Percentiles rank a stretch among this genome's conserved stretches.
Evolutionary conservation across 2,329 filamentous ascomycete species (phyloP).

Genomic region (Fusarium sp.): DNA sequence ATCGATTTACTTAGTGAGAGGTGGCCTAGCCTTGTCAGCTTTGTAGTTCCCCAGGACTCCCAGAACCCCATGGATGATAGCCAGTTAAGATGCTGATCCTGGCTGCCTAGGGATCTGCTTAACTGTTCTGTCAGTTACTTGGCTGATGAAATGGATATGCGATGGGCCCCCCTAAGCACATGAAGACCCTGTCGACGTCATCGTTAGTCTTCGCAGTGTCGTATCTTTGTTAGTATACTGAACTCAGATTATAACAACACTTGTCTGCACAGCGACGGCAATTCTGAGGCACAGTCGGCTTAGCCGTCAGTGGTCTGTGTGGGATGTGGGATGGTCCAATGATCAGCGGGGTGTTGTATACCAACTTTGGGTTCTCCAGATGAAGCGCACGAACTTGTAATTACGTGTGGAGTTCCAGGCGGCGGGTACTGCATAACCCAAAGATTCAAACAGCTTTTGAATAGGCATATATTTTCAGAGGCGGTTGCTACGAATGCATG

Average conservation of each 20-base stretch:
- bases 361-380: constrained; percentile 13
- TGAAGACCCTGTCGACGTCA: constrained; percentile 25
- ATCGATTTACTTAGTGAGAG: neutral
- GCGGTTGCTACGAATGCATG: neutral
- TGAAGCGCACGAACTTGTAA: constrained; percentile 5
- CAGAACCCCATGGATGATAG: neutral
- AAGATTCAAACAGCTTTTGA: neutral
- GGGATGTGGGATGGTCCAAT: constrained; percentile 26
- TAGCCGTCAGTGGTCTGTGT: constrained; percentile 38
- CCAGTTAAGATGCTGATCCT: neutral
- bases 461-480: neutral
- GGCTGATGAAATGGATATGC: constrained; percentile 18
- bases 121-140: constrained; percentile 14
- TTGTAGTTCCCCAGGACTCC: neutral
- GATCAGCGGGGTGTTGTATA: constrained; percentile 36
- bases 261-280: constrained; percentile 16
- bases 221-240: constrained; percentile 20
- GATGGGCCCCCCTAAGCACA: constrained; percentile 15
- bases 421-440: neutral
- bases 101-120: neutral
- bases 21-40: neutral
- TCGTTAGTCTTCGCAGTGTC: constrained; percentile 7
- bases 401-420: neutral
- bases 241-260: constrained; percentile 14
- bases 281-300: constrained; percentile 41